Conservation (phyloP, 352 stramenopile species). For the Bremia lactucae region DNA sequence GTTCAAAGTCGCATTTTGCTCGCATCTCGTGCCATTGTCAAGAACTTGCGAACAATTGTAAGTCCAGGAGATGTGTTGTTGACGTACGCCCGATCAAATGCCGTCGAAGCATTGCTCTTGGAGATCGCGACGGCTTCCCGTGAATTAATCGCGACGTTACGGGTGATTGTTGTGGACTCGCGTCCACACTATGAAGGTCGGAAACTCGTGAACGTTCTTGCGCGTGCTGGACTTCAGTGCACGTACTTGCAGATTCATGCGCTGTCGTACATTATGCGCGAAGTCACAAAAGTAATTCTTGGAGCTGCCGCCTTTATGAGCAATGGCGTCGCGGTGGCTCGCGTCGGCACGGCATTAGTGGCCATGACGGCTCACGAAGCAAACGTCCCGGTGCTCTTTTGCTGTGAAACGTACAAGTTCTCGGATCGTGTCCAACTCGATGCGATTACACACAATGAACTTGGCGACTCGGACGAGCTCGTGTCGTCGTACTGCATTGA, state of each 20-base stretch:
- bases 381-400: constrained; percentile 95
- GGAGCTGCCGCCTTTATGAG: constrained; percentile 92
- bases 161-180: constrained; percentile 92
- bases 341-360: constrained; percentile 88
- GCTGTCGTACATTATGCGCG: constrained; percentile 92
- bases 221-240: constrained; percentile 66
- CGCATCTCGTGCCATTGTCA: constrained; percentile 84
- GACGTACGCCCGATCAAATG: constrained; percentile 89
- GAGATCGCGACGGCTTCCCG: constrained; percentile 28
- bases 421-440: constrained; percentile 95
- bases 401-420: constrained; percentile 98
- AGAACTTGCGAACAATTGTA: constrained; percentile 85
- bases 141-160: constrained; percentile 42
- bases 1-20: constrained; percentile 89
- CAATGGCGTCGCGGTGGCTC: constrained; percentile 88
- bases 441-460: constrained; percentile 95
- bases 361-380: constrained; percentile 85
- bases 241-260: constrained; percentile 92
- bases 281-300: constrained; percentile 94
- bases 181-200: constrained; percentile 79
- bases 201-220: constrained; percentile 63
- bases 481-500: constrained; percentile 49
- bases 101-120: constrained; percentile 83
- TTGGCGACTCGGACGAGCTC: constrained; percentile 89
- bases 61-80: constrained; percentile 89